Percentiles rank a stretch among this genome's conserved stretches.
phyloP scores from a whole-genome alignment of 495 filamentous ascomycete genomes.

The Hypoxylon perforatum region DNA sequence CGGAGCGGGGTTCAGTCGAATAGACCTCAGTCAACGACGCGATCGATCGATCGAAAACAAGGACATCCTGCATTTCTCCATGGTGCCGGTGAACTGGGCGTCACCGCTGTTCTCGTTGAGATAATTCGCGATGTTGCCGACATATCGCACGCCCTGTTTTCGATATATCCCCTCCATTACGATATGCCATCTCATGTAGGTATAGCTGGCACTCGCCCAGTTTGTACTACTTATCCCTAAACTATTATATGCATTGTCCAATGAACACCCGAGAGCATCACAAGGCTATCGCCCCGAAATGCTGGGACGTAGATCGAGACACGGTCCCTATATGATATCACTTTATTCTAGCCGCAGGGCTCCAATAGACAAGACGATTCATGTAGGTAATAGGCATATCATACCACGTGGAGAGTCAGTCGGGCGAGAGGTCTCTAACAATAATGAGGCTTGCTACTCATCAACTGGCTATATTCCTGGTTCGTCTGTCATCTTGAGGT shows the following conservation, averaged over 20 bases:
- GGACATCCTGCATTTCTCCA: conserved; percentile 7
- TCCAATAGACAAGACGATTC: too few relatives aligned
- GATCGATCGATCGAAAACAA: not conserved
- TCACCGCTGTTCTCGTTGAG: conserved; percentile 12
- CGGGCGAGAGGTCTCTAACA: too few relatives aligned
- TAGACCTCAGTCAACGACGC: not conserved
- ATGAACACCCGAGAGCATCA: not conserved
- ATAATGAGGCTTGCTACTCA: not conserved
- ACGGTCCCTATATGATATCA: not conserved
- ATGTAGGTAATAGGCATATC: too few relatives aligned
- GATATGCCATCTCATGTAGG: not conserved
- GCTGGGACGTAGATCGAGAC: not conserved
- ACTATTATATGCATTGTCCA: not conserved
- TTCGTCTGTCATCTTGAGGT: not conserved
- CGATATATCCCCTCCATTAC: not conserved
- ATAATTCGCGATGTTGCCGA: not conserved
- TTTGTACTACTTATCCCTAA: not conserved
- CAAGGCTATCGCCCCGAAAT: not conserved
- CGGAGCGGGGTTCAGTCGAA: not conserved
- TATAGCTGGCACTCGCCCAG: not conserved
- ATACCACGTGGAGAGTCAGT: too few relatives aligned
- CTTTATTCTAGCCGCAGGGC: too few relatives aligned
- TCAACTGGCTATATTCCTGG: not conserved
- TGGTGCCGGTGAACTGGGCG: conserved; percentile 1
- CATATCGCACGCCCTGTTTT: not conserved